Evolutionary conservation across 345 rosid genomes (phyloP).

Genomic region (Aegle marmelos): DNA sequence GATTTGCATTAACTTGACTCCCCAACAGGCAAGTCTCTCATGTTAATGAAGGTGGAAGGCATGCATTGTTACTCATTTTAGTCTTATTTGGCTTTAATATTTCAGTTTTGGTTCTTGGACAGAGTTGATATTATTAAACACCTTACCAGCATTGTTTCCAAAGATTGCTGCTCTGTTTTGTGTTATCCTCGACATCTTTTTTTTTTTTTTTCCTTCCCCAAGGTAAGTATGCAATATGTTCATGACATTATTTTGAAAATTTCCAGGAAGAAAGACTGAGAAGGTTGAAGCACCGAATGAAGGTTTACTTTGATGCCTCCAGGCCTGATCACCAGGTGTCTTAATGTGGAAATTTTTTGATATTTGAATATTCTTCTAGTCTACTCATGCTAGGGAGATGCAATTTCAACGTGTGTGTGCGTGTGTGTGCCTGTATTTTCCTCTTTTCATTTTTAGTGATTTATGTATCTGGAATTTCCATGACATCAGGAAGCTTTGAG

Average conservation of each 20-base stretch:
- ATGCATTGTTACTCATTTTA: background rate
- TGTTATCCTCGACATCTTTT: background rate
- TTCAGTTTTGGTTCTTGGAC: background rate
- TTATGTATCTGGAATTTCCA: background rate
- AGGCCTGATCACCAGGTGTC: conserved; percentile 78
- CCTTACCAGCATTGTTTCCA: background rate
- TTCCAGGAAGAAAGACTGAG: conserved; percentile 71
- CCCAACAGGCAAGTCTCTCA: conserved; percentile 61
- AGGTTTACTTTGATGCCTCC: conserved; percentile 67
- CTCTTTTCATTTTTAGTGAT: background rate
- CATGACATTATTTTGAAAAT: background rate
- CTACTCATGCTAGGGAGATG: background rate
- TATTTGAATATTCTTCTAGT: background rate
- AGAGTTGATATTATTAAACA: background rate
- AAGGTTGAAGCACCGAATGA: conserved; percentile 71
- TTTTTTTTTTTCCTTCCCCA: no score
- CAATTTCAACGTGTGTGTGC: background rate
- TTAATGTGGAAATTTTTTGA: background rate
- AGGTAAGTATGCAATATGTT: no score
- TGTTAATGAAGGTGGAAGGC: background rate
- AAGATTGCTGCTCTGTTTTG: background rate
- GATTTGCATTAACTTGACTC: conserved; percentile 71
- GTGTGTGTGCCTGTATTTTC: no score
- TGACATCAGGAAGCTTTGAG: conserved; percentile 63
- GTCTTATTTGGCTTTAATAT: background rate